Base-by-base conservation (phyloP, 2,329 filamentous ascomycete genomes). In the Tolypocladium album region DNA sequence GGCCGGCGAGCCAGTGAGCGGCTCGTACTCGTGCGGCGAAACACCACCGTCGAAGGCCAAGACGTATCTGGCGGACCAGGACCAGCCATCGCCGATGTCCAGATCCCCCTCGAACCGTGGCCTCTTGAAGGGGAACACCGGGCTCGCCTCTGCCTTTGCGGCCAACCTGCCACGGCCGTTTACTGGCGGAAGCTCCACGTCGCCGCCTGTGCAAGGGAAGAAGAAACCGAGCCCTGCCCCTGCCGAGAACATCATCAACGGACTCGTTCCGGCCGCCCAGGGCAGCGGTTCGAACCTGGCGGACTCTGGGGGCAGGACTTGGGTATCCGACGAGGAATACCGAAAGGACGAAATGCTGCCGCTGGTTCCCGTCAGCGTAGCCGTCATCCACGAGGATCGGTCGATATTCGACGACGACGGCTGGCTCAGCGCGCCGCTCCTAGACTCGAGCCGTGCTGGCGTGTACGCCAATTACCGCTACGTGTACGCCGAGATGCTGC, bases 361-460 rank as follows among this genome's bases (percentile, higher is more conserved):
- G 11, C 69, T 82, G 62, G 75, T 84, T 2, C 80, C 82, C 6
- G 75, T 81, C 20, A 78, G 75, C 27, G 79, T 84, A 6, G 75
- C 77, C 1, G 75, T 87, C 8, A 75, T 77, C 8, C 76, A 87
- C 64, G 80, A 83, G 66, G 84, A 88, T 62, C 83, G 86, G 63
- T 78, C 79, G n/a, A 77, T 82, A 24, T 88, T 88, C 65, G 86
- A 88, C 64, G 85, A 88, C 58, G 86, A 88, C 66, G 85, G 85
- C 15, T 87, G 84, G 78, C 78, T 88, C 67, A 79, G 76, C 24
- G 78, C 79, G 3, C 81, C 86, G 4, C 71, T 88, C 2, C 75
- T 88, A 20, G 80, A 86, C 52, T 74, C 79, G 5, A 75, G 68
- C 38, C 78, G 77, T n/a, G 70, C 74, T 6, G 69, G 75, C 4